Evolutionary conservation across 75 land plant species (phyloP), one percentile per base, ranked within the genome.

Genomic region (Pinus tabuliformis): DNA sequence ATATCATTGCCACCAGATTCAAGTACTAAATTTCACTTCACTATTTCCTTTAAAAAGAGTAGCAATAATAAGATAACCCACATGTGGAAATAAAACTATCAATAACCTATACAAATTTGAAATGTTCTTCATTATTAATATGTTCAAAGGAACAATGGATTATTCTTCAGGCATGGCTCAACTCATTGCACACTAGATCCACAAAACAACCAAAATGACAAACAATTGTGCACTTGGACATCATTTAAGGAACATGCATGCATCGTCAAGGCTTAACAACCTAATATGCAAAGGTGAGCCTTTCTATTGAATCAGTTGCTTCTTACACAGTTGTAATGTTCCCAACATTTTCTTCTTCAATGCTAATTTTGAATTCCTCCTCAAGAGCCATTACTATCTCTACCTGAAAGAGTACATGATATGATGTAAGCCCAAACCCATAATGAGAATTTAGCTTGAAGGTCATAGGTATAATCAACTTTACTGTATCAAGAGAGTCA

Each of bases 341-440:
- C 70, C 85, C 83, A 2, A 87, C 79, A 75, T 73, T 87, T 30
- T 90, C 87, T 76, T 90, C 92, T 54, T 85, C 90, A 36, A 90
- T 79, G 33, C 28, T 84, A 73, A 87, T 84, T 17, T 70, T 81
- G 61, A 89, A 89, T 37, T 70, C 82, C 42, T 89, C 91, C 75
- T 89, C 91, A 1, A 89, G 78, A 62, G 81, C 84, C 91, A 89
- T 89, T 28, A 87, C 89, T 45, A 90, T 90, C 76, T 90, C 92
- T 62, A 90, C 87, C 86, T 86, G 74, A 18, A 49, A 11, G 1
- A 13, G 2, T 3, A 76, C 62, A 42, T 49, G 9, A 18, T n/a
- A 68, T 6, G 49, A 45, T 68, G 49, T 68, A 16, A 39, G 49
- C 18, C 36, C 45, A 68, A 11, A 12, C 20, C 12, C 36, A 68